These are phyloP conservation scores for Verticillium klebahnii DNA, from an alignment of 2,329 filamentous ascomycete species.

Conservation along the genomic window DNA sequence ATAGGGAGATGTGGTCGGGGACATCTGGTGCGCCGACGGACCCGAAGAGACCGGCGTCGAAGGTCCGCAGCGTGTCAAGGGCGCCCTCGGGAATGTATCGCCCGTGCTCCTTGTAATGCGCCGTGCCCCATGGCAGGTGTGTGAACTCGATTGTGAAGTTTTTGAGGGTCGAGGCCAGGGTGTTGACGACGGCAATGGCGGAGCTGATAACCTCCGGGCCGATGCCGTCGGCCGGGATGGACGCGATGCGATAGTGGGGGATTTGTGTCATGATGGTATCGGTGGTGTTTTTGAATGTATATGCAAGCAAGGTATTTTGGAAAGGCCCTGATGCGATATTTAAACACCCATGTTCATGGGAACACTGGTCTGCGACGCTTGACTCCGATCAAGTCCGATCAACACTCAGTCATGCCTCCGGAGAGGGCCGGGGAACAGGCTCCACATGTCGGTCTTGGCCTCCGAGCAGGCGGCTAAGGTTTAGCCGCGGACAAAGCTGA, in stretches of 20 bases:
- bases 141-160: slow-evolving; percentile 1
- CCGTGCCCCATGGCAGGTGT: slow-evolving; percentile 2
- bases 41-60: slow-evolving; percentile 25
- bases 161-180: background rate
- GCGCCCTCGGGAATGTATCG: slow-evolving; percentile 1
- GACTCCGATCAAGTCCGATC: too few species aligned
- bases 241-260: slow-evolving; percentile 40
- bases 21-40: slow-evolving; percentile 23
- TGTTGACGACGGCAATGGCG: slow-evolving; percentile 1
- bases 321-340: too few species aligned
- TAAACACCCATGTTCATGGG: too few species aligned
- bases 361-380: too few species aligned
- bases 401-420: too few species aligned
- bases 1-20: slow-evolving; percentile 62
- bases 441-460: too few species aligned
- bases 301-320: too few species aligned
- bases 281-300: too few species aligned
- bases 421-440: too few species aligned
- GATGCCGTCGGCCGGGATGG: slow-evolving; percentile 66
- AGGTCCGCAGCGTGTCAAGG: slow-evolving; percentile 16
- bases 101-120: slow-evolving; percentile 2
- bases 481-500: too few species aligned
- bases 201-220: slow-evolving; percentile 46
- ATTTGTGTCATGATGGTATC: slow-evolving; percentile 1
- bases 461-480: too few species aligned